Conservation (phyloP, 805 yeast genomes). For the Monosporozyma servazzii region DNA sequence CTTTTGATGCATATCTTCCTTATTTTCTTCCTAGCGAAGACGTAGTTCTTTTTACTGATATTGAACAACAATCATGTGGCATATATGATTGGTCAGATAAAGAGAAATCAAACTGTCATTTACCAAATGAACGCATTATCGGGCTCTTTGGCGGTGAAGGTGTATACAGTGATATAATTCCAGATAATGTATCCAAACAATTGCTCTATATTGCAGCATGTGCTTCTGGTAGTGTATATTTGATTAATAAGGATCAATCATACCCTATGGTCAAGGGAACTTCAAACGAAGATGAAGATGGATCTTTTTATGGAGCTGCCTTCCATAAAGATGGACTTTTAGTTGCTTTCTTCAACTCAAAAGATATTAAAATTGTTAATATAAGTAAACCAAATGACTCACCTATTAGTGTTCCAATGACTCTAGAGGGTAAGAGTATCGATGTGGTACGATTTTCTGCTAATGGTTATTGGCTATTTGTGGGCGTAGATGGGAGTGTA, state of each 20-base stretch:
- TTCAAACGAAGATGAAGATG: neutral
- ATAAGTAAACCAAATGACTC: constrained; percentile 9
- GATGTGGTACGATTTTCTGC: constrained; percentile 16
- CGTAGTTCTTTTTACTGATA: neutral
- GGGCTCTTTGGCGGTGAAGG: neutral
- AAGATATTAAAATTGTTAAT: constrained; percentile 8
- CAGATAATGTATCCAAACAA: neutral
- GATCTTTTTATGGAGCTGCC: constrained; percentile 1
- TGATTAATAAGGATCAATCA: neutral
- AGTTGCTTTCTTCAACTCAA: constrained; percentile 18
- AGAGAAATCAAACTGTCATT: neutral
- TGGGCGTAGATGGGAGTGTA: constrained; percentile 11
- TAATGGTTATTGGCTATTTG: constrained; percentile 29
- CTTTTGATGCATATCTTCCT: neutral
- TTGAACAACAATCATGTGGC: neutral
- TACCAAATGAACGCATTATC: neutral
- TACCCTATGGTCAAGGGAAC: neutral
- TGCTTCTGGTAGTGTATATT: neutral
- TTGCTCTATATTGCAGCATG: neutral
- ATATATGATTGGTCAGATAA: neutral
- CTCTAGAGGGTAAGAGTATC: constrained; percentile 4
- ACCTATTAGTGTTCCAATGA: constrained; percentile 8
- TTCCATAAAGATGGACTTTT: constrained; percentile 34
- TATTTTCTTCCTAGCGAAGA: neutral
- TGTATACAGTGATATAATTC: neutral